These are phyloP conservation scores for Cutaneotrichosporon spelunceum DNA, from an alignment of 1,284 basidiomycete genomes.

Conservation along the genomic window DNA sequence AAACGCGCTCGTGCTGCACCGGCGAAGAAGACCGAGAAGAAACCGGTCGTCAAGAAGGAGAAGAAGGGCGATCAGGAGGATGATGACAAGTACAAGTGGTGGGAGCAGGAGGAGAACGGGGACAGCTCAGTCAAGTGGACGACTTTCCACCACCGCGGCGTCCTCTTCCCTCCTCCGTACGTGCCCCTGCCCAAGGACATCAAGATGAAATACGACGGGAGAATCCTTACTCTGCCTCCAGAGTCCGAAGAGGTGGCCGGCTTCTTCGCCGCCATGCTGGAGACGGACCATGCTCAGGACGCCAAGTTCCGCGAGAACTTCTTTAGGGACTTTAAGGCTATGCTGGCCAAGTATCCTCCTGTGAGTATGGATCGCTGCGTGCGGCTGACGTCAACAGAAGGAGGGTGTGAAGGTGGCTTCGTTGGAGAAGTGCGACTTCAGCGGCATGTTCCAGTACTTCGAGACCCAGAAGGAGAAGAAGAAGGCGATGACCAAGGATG, in stretches of 20 bases:
- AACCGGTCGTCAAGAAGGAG: constrained; percentile 55
- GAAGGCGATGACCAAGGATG: constrained; percentile 76
- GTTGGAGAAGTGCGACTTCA: constrained; percentile 87
- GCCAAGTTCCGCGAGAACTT: constrained; percentile 91
- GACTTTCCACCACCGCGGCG: constrained; percentile 88
- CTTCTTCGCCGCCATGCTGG: constrained; percentile 90
- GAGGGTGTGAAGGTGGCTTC: constrained; percentile 71
- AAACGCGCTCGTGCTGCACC: constrained; percentile 51
- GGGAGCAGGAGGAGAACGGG: constrained; percentile 54
- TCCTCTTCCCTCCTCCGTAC: constrained; percentile 94
- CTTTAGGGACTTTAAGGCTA: constrained; percentile 81
- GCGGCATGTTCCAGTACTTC: constrained; percentile 89
- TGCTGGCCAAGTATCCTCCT: constrained; percentile 81
- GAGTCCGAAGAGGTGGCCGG: constrained; percentile 95
- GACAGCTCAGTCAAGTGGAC: constrained; percentile 78
- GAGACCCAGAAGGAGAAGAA: constrained; percentile 90
- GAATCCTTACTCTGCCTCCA: constrained; percentile 71
- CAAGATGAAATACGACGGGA: constrained; percentile 95
- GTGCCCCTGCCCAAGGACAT: constrained; percentile 76
- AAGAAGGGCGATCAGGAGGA: constrained; percentile 47
- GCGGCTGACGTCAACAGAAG: constrained; percentile 23
- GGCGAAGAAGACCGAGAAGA: constrained; percentile 55
- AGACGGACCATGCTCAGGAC: constrained; percentile 90
- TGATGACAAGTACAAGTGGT: constrained; percentile 62
- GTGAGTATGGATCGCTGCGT: constrained; percentile 54